Percentiles rank a stretch among this genome's conserved stretches.
These are phyloP conservation scores for Epichloe sylvatica DNA, from an alignment of 2,329 filamentous ascomycete species.

Conservation along the genomic window DNA sequence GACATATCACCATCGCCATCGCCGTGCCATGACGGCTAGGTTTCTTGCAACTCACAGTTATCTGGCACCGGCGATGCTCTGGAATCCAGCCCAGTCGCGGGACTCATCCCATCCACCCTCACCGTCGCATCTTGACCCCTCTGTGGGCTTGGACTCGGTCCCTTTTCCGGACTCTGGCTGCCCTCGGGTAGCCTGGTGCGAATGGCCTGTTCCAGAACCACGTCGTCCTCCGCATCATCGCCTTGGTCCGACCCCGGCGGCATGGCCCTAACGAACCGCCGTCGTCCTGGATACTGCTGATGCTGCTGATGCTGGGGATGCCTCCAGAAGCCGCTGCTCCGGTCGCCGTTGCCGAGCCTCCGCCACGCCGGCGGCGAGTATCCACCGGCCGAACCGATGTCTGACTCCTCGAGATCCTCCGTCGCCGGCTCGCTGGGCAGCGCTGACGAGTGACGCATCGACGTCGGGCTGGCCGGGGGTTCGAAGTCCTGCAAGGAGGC, in stretches of 20 bases:
- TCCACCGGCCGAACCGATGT: conserved; percentile 36
- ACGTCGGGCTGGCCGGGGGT: conserved; percentile 28
- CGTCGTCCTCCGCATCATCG: conserved; percentile 19
- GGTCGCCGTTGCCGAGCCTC: conserved; percentile 44
- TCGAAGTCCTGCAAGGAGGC: conserved; percentile 42
- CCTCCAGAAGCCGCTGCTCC: conserved; percentile 46
- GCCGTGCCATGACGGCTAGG: too few relatives aligned
- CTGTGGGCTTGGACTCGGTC: conserved; percentile 31
- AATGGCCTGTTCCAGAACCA: conserved; percentile 37
- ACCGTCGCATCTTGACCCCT: conserved; percentile 27
- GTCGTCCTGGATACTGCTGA: conserved; percentile 1
- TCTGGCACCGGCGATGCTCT: conserved; percentile 22
- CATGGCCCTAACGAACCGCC: conserved; percentile 2
- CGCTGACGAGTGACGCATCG: conserved; percentile 18
- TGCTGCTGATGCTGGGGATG: conserved; percentile 4
- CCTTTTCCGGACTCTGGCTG: conserved; percentile 41
- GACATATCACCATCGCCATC: too few relatives aligned
- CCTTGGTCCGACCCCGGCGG: conserved; percentile 17
- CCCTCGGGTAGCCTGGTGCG: conserved; percentile 41
- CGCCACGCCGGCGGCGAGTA: conserved; percentile 49
- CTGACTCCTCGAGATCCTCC: conserved; percentile 31
- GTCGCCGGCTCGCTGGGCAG: conserved; percentile 21
- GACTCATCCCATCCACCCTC: conserved; percentile 20
- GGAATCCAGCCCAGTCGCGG: conserved; percentile 9
- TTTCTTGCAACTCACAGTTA: conserved; percentile 30